Conservation (phyloP, 345 rosid genomes). For the Eucalyptus decipiens region DNA sequence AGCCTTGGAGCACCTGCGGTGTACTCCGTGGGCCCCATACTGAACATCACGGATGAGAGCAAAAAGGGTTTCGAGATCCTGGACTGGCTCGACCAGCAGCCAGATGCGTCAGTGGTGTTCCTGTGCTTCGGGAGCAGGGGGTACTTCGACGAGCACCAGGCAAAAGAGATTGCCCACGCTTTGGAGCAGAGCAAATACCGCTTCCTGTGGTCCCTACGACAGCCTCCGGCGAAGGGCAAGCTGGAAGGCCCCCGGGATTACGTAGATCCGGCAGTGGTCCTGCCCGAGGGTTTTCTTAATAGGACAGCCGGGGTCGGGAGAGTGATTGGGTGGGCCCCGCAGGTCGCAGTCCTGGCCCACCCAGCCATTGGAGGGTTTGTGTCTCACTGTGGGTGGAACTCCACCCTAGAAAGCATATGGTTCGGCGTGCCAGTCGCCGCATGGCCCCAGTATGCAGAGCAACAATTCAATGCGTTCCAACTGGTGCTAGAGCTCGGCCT, state of each 20-base stretch:
- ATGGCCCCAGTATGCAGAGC: conserved; percentile 50
- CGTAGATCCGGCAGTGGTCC: too few species aligned
- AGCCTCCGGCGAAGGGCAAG: too few species aligned
- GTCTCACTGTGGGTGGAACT: conserved; percentile 60
- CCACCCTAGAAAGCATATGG: conserved; percentile 40
- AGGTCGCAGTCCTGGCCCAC: background rate
- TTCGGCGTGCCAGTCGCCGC: conserved; percentile 39
- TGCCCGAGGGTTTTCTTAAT: conserved; percentile 20
- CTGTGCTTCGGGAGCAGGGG: conserved; percentile 68
- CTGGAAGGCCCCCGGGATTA: too few species aligned
- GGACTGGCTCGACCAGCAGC: conserved; percentile 51
- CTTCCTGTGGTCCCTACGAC: background rate
- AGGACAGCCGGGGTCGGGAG: conserved; percentile 17
- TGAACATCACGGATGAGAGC: conserved; percentile 10
- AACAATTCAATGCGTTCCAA: conserved; percentile 31
- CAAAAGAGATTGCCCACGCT: conserved; percentile 3
- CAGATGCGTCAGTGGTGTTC: conserved; percentile 40
- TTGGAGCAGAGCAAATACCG: background rate
- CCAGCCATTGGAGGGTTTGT: conserved; percentile 40
- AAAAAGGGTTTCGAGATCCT: conserved; percentile 1
- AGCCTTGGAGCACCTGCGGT: conserved; percentile 5
- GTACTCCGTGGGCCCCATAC: conserved; percentile 40
- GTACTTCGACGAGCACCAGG: conserved; percentile 29
- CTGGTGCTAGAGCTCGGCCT: conserved; percentile 24
- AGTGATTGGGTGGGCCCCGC: conserved; percentile 51